Percentiles rank a stretch among this genome's conserved stretches.
Evolutionary conservation across 2,329 filamentous ascomycete species (phyloP).

Genomic region (Fusarium annulatum): DNA sequence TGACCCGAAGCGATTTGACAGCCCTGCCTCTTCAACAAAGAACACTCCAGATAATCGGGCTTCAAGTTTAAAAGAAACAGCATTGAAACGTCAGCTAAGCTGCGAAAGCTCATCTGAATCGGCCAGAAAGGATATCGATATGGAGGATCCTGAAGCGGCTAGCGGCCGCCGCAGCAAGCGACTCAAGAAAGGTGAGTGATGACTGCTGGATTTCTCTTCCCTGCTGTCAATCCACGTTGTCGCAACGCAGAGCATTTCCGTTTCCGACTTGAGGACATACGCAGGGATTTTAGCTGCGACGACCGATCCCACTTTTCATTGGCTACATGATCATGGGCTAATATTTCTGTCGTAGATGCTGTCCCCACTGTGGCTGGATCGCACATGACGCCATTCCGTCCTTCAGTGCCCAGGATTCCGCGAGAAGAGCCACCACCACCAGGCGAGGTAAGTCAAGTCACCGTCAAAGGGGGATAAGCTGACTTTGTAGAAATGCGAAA

Average conservation of each 20-base stretch:
- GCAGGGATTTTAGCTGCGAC: conserved; percentile 44
- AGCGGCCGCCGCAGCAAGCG: conserved; percentile 88
- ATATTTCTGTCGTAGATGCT: conserved; percentile 55
- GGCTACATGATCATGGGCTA: conserved; percentile 29
- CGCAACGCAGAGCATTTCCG: conserved; percentile 38
- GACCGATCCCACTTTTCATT: conserved; percentile 37
- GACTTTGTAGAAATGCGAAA: conserved; percentile 76
- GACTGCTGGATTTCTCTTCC: not conserved
- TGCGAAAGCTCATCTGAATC: conserved; percentile 62
- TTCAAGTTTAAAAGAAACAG: conserved; percentile 65
- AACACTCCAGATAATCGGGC: conserved; percentile 73
- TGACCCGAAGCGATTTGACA: conserved; percentile 69
- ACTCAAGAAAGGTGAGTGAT: conserved; percentile 72
- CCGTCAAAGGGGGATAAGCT: conserved; percentile 38
- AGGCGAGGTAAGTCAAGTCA: conserved; percentile 52
- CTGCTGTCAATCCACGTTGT: conserved; percentile 17
- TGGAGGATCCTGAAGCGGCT: conserved; percentile 69
- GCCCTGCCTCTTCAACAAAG: conserved; percentile 71
- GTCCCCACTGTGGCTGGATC: conserved; percentile 92
- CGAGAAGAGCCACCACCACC: conserved; percentile 62
- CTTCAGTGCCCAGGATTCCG: conserved; percentile 75
- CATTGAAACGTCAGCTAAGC: conserved; percentile 82
- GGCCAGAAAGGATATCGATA: conserved; percentile 60
- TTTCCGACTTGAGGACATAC: conserved; percentile 23
- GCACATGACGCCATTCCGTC: conserved; percentile 94